These are phyloP conservation scores for Podaxis sp. DNA, from an alignment of 768 basidiomycete genomes.

Conservation along the genomic window DNA sequence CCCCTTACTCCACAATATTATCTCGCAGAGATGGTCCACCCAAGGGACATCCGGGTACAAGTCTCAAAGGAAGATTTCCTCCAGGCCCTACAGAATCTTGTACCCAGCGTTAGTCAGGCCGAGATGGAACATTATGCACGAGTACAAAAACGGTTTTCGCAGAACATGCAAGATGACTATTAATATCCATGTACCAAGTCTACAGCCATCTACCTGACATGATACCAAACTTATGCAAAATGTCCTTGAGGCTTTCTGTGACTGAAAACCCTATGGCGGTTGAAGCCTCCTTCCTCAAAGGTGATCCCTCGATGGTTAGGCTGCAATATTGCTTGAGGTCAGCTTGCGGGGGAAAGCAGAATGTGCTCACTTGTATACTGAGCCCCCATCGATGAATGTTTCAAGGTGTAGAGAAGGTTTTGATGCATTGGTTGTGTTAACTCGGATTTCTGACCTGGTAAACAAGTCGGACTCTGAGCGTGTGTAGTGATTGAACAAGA, in stretches of 20 bases:
- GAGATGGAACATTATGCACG: conserved; percentile 84
- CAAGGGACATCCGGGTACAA: conserved; percentile 70
- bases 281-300: conserved; percentile 41
- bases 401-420: conserved; percentile 57
- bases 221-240: conserved; percentile 58
- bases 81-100: conserved; percentile 63
- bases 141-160: conserved; percentile 71
- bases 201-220: conserved; percentile 59
- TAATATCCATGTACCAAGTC: conserved; percentile 11
- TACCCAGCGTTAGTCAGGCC: conserved; percentile 79
- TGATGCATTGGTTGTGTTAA: conserved; percentile 58
- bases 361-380: conserved; percentile 48
- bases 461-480: not conserved
- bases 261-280: conserved; percentile 49
- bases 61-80: conserved; percentile 79
- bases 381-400: conserved; percentile 58
- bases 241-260: conserved; percentile 46
- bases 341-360: not conserved
- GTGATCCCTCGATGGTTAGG: conserved; percentile 46
- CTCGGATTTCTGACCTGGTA: conserved; percentile 62
- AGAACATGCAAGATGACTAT: conserved; percentile 14
- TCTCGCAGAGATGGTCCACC: conserved; percentile 72
- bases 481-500: not conserved
- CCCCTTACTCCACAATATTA: conserved; percentile 89
- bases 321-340: conserved; percentile 26